Conservation (phyloP, 768 basidiomycete species). For the Termitomyces sp. region DNA sequence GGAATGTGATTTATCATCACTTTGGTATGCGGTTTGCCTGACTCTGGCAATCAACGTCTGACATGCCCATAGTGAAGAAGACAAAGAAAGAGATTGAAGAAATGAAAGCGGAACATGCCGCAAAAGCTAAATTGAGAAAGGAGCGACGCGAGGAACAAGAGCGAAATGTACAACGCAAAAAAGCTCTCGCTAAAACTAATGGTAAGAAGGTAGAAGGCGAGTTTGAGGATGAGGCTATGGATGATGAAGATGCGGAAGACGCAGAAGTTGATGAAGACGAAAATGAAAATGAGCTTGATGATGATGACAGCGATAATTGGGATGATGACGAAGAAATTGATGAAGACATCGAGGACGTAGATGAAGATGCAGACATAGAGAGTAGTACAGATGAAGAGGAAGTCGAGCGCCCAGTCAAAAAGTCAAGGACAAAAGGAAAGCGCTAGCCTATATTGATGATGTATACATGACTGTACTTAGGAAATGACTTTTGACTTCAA, state of each 20-base stretch:
- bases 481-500: background rate
- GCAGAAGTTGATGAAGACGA: slow-evolving; percentile 34
- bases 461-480: slow-evolving; percentile 5
- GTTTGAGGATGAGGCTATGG: slow-evolving; percentile 26
- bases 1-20: slow-evolving; percentile 90
- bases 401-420: slow-evolving; percentile 45
- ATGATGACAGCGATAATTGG: slow-evolving; percentile 34
- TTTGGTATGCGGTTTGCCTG: slow-evolving; percentile 57
- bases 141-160: slow-evolving; percentile 87
- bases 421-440: slow-evolving; percentile 43
- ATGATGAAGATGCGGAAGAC: slow-evolving; percentile 29
- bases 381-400: slow-evolving; percentile 47
- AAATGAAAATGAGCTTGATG: slow-evolving; percentile 23
- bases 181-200: slow-evolving; percentile 26
- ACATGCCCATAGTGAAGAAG: slow-evolving; percentile 71
- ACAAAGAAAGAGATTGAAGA: slow-evolving; percentile 66
- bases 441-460: slow-evolving; percentile 23
- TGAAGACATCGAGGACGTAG: slow-evolving; percentile 21
- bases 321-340: slow-evolving; percentile 64
- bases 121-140: slow-evolving; percentile 69
- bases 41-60: background rate
- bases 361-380: slow-evolving; percentile 31
- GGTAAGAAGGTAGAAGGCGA: slow-evolving; percentile 22
- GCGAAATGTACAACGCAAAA: slow-evolving; percentile 84
- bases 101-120: slow-evolving; percentile 70